A percentile compares a stretch with the other conserved stretches of the same genome.
Conservation (phyloP, 176 grass and related monocot species). For the Lolium perenne region DNA sequence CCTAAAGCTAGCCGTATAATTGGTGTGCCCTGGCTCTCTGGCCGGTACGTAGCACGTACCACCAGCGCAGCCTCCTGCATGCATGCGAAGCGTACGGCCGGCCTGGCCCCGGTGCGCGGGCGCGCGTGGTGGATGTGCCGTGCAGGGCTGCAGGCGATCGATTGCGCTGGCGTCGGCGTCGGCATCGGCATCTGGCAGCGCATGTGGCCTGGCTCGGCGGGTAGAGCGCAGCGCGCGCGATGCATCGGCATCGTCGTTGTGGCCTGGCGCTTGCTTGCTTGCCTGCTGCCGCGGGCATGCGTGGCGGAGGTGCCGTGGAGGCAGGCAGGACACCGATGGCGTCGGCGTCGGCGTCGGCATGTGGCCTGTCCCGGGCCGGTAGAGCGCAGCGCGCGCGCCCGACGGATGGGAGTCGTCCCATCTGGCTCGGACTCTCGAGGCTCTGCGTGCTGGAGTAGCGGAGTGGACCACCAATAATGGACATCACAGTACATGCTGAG, state of each 20-base stretch:
- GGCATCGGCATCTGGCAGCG: slow-evolving; percentile 25
- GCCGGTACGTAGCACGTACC: neutral
- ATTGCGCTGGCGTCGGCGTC: neutral
- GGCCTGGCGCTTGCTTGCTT: neutral
- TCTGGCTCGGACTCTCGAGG: slow-evolving; percentile 17
- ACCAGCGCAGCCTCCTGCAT: neutral
- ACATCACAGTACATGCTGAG: slow-evolving; percentile 4
- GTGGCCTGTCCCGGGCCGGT: too few species aligned
- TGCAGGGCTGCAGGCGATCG: neutral
- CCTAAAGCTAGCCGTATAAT: neutral
- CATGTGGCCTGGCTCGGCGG: slow-evolving; percentile 45
- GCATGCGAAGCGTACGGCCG: slow-evolving; percentile 22
- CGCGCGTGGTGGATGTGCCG: neutral
- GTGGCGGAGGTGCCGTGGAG: too few species aligned
- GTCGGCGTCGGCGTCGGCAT: too few species aligned
- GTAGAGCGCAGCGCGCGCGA: neutral
- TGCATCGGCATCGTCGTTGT: neutral
- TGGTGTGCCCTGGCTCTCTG: neutral
- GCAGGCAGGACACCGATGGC: too few species aligned
- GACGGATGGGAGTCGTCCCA: too few species aligned
- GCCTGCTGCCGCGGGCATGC: too few species aligned
- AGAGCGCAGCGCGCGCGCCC: too few species aligned
- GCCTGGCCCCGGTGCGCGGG: neutral
- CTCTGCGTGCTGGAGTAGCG: neutral
- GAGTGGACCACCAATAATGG: slow-evolving; percentile 58